Evolutionary conservation across 2,329 filamentous ascomycete species (phyloP).

Genomic region (Colletotrichum tropicicola): DNA sequence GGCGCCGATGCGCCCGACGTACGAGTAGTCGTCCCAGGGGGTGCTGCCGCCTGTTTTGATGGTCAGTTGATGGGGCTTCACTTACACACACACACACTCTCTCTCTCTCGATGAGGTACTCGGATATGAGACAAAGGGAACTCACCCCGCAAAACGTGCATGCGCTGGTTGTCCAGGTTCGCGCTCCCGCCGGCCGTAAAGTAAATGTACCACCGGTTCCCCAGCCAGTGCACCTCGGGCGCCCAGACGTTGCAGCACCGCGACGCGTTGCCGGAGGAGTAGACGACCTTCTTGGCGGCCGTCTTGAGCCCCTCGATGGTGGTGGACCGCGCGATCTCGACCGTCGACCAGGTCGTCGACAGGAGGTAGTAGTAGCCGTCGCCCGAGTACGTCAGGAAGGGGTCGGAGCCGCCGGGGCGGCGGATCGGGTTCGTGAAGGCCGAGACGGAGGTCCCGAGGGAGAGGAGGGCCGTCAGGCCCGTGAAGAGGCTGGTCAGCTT

Average conservation of each 20-base stretch:
- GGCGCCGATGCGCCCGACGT: slow-evolving; percentile 55
- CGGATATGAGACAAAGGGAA: background rate
- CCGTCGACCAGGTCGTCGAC: slow-evolving; percentile 62
- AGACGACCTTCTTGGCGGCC: slow-evolving; percentile 59
- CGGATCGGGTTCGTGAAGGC: slow-evolving; percentile 63
- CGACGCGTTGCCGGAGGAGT: slow-evolving; percentile 52
- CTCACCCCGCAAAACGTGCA: slow-evolving; percentile 48
- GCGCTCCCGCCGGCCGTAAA: slow-evolving; percentile 59
- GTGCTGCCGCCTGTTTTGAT: slow-evolving; percentile 53
- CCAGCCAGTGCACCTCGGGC: slow-evolving; percentile 33
- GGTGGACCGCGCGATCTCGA: slow-evolving; percentile 60
- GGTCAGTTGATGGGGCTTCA: background rate
- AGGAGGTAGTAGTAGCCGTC: slow-evolving; percentile 65
- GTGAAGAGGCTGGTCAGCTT: slow-evolving; percentile 26
- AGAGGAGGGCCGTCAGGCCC: background rate
- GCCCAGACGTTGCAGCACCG: slow-evolving; percentile 49
- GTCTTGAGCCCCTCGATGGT: slow-evolving; percentile 64
- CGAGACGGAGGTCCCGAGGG: slow-evolving; percentile 28
- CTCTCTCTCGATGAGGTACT: too few relatives aligned
- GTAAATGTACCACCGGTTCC: slow-evolving; percentile 34
- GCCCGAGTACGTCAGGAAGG: slow-evolving; percentile 58
- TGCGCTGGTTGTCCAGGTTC: slow-evolving; percentile 57
- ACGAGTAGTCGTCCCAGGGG: slow-evolving; percentile 61
- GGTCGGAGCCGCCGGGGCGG: slow-evolving; percentile 58
- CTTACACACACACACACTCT: too few relatives aligned